Evolutionary conservation across 2,329 filamentous ascomycete species (phyloP).

Genomic region (Xylariales sp.): DNA sequence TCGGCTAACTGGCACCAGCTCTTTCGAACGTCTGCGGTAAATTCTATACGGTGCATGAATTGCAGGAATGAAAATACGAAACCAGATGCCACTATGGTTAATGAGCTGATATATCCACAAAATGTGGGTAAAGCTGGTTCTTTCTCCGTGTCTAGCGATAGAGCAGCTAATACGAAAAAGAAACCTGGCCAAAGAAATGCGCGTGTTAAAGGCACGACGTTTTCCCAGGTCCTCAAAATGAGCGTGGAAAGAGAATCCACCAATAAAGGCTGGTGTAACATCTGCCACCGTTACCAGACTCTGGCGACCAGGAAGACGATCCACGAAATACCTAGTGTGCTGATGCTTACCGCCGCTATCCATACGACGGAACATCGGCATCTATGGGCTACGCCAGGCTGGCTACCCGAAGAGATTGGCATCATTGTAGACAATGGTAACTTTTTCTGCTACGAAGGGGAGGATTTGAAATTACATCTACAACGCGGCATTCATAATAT

Average conservation of each 20-base stretch:
- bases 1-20: conserved; percentile 51
- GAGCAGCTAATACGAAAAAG: conserved; percentile 49
- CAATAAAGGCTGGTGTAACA: conserved; percentile 91
- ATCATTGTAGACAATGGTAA: conserved; percentile 91
- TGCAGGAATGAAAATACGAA: conserved; percentile 88
- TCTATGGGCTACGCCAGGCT: conserved; percentile 89
- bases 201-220: conserved; percentile 70
- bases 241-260: conserved; percentile 91
- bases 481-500: conserved; percentile 84
- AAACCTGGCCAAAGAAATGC: conserved; percentile 62
- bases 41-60: conserved; percentile 83
- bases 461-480: conserved; percentile 84
- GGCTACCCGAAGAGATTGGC: conserved; percentile 93
- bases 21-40: conserved; percentile 77
- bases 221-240: conserved; percentile 91
- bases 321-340: conserved; percentile 81
- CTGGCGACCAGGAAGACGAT: conserved; percentile 87
- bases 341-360: conserved; percentile 88
- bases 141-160: conserved; percentile 34
- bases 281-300: conserved; percentile 90
- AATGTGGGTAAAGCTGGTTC: conserved; percentile 51
- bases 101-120: conserved; percentile 84
- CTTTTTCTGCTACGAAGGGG: conserved; percentile 93
- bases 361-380: conserved; percentile 77
- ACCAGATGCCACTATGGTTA: conserved; percentile 82